Evolutionary conservation across 495 filamentous ascomycete genomes (phyloP), one percentile per base, ranked within the genome.

Genomic region (Opeltia flavorubescens): DNA sequence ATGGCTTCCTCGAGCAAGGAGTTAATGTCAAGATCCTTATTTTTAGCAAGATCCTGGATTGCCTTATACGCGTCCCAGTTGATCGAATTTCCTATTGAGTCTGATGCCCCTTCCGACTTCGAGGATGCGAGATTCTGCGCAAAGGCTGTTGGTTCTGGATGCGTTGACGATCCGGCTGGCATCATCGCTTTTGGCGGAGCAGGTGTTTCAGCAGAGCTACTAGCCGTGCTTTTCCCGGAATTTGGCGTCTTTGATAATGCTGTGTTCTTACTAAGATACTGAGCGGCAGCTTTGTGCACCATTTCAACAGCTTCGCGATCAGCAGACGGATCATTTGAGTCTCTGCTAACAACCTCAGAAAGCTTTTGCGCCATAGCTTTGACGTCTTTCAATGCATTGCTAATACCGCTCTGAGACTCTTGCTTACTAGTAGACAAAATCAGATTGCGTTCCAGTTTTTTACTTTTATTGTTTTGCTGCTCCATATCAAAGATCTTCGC

Each of bases 401-500:
- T 36, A n/a, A 36, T n/a, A n/a, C 59, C 24, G 61, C 56, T 17
- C 49, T 43, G 8, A 49, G 29, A 26, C 26, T 26, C 13, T 45
- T 29, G 8, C 43, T 45, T 44, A 33, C 45, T 9, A 45, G 9
- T 33, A 5, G 34, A 36, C 58, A 24, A 6, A 34, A 48, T 64
- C 58, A 47, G 56, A 55, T 20, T 66, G 48, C 28, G 55, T 51
- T 18, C 47, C 25, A 48, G 59, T 38, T 48, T 55, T 43, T 61
- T 62, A 8, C 50, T 50, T 56, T 55, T 24, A 25, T 57, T 13
- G 51, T 50, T 34, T 31, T 48, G 38, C 44, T 50, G 50, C 33
- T 74, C 67, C 2, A 77, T 49, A 25, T 67, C 70, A 36, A 81
- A 72, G 4, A 81, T 72, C 24, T 59, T 63, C 13, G 66, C 71